phyloP scores from a whole-genome alignment of 768 basidiomycete genomes.

The Xerocomellus dryophilus region DNA sequence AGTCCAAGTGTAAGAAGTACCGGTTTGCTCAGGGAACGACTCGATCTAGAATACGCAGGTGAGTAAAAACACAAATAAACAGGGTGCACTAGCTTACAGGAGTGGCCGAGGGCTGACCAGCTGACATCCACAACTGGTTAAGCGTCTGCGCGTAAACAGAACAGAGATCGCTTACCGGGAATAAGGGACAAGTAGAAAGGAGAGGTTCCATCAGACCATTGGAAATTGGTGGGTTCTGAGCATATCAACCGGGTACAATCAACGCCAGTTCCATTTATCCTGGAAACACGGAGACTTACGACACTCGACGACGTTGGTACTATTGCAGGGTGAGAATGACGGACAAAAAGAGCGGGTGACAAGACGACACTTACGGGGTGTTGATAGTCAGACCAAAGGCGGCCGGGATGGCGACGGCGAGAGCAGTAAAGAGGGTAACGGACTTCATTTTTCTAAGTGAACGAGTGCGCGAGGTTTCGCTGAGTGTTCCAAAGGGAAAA shows the following conservation, averaged over 20 bases:
- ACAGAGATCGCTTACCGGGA: constrained; percentile 45
- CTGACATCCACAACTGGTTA: constrained; percentile 32
- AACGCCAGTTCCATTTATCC: not conserved
- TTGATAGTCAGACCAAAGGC: constrained; percentile 54
- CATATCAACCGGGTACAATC: constrained; percentile 1
- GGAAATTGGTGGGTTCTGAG: constrained; percentile 57
- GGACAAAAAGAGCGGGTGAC: not conserved
- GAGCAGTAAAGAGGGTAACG: constrained; percentile 27
- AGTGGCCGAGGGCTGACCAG: constrained; percentile 47
- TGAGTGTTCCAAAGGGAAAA: not conserved
- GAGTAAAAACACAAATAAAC: not conserved
- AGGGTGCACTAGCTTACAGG: constrained; percentile 40
- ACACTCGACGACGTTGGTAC: constrained; percentile 45
- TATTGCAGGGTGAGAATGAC: constrained; percentile 15
- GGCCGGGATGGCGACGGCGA: constrained; percentile 34
- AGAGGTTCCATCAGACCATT: constrained; percentile 47
- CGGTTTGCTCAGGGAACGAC: constrained; percentile 46
- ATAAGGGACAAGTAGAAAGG: constrained; percentile 62
- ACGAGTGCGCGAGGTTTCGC: constrained; percentile 19
- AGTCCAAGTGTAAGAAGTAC: constrained; percentile 49
- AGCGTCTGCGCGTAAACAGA: not conserved
- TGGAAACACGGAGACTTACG: constrained; percentile 36
- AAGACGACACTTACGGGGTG: constrained; percentile 54
- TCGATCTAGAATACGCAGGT: constrained; percentile 43
- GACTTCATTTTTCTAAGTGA: constrained; percentile 37